phyloP scores from a whole-genome alignment of 2,329 filamentous ascomycete genomes.

The Leptographium lundbergii region DNA sequence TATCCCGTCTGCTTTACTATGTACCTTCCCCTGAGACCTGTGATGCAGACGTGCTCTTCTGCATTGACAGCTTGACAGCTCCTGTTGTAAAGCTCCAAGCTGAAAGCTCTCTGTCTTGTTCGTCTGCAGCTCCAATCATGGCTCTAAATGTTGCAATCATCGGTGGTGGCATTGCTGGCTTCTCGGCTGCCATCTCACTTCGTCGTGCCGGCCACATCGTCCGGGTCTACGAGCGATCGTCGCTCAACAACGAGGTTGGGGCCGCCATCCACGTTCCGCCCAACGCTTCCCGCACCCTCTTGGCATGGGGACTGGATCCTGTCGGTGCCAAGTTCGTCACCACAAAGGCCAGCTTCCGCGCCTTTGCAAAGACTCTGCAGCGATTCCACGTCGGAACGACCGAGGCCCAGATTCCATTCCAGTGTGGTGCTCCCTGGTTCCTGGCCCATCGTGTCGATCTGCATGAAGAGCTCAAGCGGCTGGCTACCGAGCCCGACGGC shows the following conservation, averaged over 20 bases:
- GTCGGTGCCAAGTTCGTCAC: slow-evolving; percentile 4
- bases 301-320: slow-evolving; percentile 23
- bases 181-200: slow-evolving; percentile 21
- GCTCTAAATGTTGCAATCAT: slow-evolving; percentile 17
- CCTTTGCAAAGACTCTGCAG: slow-evolving; percentile 17
- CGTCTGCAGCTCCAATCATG: neutral
- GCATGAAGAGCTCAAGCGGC: slow-evolving; percentile 21
- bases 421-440: slow-evolving; percentile 21
- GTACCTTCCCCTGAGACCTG: too few species aligned
- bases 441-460: slow-evolving; percentile 27
- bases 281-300: slow-evolving; percentile 23
- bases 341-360: slow-evolving; percentile 1
- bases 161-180: slow-evolving; percentile 25
- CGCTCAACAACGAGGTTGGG: slow-evolving; percentile 22
- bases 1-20: too few species aligned
- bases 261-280: slow-evolving; percentile 24
- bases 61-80: too few species aligned
- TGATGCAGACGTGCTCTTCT: too few species aligned
- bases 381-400: slow-evolving; percentile 4
- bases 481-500: slow-evolving; percentile 18
- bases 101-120: too few species aligned
- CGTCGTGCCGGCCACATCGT: slow-evolving; percentile 22
- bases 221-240: slow-evolving; percentile 25
- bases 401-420: slow-evolving; percentile 1
- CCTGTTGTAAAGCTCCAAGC: too few species aligned